Evolutionary conservation across 306 rosid species (phyloP), one percentile per base, ranked within the genome.

Genomic region (Lotus japonicus): DNA sequence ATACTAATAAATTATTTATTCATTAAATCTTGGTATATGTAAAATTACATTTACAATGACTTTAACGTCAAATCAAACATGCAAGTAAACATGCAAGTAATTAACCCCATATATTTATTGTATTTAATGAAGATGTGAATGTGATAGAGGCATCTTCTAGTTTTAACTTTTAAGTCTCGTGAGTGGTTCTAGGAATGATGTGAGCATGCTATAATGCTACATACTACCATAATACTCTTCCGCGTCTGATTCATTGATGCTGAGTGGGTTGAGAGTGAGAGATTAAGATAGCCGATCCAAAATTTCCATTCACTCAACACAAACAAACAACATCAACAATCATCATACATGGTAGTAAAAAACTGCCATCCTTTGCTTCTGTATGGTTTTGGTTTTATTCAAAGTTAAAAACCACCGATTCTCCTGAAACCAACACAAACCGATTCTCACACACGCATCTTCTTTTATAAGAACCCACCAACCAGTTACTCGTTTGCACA

Each of bases 401-500:
- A 35, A 35, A 35, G 9, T 35, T 53, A 74, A 75, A 77, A 74
- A 74, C 87, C 85, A 80, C 80, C 50, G 69, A 79, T 81, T 84
- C 80, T 60, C 76, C 66, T 61, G 19, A 68, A 61, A 18, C 36
- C 54, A 61, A 76, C 71, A 13, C n/a, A 58, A 21, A 52, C 10
- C 6, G 80, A 21, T 21, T 3, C 26, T 21, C 26, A 21, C 1
- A 77, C 67, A 63, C 66, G 57, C 80, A 51, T 81, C 86, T 85
- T 64, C 74, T 72, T 67, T 79, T 64, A 72, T 64, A 84, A 70
- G 42, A 68, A 66, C 42, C 58, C 73, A 70, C 85, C 75, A 75
- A 75, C 71, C 57, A 48, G 28, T 70, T n/a, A n/a, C n/a, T n/a
- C n/a, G n/a, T n/a, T n/a, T 42, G 58, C 60, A 78, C 13, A 50